Evolutionary conservation across 257 asterid species (phyloP).

Genomic region (Catharanthus roseus): DNA sequence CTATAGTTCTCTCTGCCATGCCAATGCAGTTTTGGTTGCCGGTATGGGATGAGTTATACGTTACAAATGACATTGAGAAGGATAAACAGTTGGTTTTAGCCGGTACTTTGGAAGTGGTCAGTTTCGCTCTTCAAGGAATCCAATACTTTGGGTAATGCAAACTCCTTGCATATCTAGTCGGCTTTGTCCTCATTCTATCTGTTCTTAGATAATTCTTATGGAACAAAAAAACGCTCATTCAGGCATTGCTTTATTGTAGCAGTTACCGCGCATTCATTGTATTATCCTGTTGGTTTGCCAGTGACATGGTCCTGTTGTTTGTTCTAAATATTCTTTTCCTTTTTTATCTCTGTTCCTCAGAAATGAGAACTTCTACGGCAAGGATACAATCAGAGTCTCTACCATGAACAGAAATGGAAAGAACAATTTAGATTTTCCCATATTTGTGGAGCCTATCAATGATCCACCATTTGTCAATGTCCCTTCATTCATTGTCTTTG

Average conservation of each 20-base stretch:
- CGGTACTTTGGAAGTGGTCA: slow-evolving; percentile 59
- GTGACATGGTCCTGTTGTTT: too few relatives aligned
- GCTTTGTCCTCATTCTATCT: not conserved
- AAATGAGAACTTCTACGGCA: slow-evolving; percentile 62
- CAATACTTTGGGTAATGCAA: slow-evolving; percentile 63
- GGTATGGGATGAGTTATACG: slow-evolving; percentile 40
- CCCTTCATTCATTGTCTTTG: slow-evolving; percentile 64
- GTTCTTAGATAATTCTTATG: not conserved
- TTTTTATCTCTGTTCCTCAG: slow-evolving; percentile 37
- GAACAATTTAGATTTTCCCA: slow-evolving; percentile 56
- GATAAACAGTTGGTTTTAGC: slow-evolving; percentile 40
- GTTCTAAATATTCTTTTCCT: too few relatives aligned
- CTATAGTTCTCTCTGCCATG: slow-evolving; percentile 49
- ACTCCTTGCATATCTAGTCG: not conserved
- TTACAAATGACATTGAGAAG: slow-evolving; percentile 25
- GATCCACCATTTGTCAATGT: slow-evolving; percentile 69
- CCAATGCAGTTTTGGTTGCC: slow-evolving; percentile 65
- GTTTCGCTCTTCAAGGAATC: slow-evolving; percentile 66
- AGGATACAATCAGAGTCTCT: slow-evolving; percentile 52
- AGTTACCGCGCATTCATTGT: too few relatives aligned
- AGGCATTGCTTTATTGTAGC: not conserved
- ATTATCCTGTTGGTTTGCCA: too few relatives aligned
- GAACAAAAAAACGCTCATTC: not conserved
- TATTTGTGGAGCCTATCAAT: slow-evolving; percentile 74
- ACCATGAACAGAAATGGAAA: slow-evolving; percentile 63